A percentile compares a stretch with the other conserved stretches of the same genome.
phyloP scores from a whole-genome alignment of 176 grass and related monocot species.

The Juncus inflexus region DNA sequence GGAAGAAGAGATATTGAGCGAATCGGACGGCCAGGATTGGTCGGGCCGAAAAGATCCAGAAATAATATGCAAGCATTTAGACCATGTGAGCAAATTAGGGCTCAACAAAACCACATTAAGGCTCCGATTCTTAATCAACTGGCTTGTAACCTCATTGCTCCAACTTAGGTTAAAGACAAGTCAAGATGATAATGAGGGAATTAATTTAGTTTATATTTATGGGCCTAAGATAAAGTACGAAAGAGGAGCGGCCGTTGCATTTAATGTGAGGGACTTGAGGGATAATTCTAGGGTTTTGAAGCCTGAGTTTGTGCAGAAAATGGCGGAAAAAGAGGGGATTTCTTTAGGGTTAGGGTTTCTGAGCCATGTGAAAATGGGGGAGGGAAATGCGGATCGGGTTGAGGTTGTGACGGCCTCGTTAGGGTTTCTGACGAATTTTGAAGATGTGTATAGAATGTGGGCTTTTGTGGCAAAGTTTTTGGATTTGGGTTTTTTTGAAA shows the following conservation, averaged over 20 bases:
- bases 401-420: slow-evolving; percentile 94
- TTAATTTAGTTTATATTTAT: slow-evolving; percentile 74
- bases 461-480: slow-evolving; percentile 92
- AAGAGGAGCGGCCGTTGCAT: slow-evolving; percentile 94
- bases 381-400: slow-evolving; percentile 50
- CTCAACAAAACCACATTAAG: slow-evolving; percentile 92
- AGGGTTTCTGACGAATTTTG: slow-evolving; percentile 96
- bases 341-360: slow-evolving; percentile 78
- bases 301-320: slow-evolving; percentile 80
- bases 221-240: slow-evolving; percentile 99
- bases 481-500: slow-evolving; percentile 58
- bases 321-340: slow-evolving; percentile 87
- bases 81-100: slow-evolving; percentile 94
- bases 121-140: slow-evolving; percentile 86
- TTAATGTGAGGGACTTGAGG: slow-evolving; percentile 89
- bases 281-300: slow-evolving; percentile 58
- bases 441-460: slow-evolving; percentile 94
- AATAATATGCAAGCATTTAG: slow-evolving; percentile 80
- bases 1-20: slow-evolving; percentile 51
- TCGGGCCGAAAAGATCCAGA: slow-evolving; percentile 78
- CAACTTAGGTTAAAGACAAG: slow-evolving; percentile 67
- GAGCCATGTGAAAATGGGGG: slow-evolving; percentile 70
- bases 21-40: slow-evolving; percentile 58
- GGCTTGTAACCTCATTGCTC: slow-evolving; percentile 88
- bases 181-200: slow-evolving; percentile 57